phyloP scores from a whole-genome alignment of 202 grass and related monocot species.

The Panicum virgatum region DNA sequence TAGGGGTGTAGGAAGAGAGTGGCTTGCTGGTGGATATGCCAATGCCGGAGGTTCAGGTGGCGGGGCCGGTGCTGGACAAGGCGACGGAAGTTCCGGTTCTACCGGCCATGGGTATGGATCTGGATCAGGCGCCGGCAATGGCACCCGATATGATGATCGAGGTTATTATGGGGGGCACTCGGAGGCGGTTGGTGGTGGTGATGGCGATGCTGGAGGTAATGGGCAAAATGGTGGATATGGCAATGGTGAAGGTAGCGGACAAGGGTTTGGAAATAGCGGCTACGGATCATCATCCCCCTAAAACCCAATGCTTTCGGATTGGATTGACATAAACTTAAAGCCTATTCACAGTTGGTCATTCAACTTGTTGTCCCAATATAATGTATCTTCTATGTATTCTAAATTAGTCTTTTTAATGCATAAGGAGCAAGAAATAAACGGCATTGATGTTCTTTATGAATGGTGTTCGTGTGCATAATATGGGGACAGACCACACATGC shows the following conservation, averaged over 20 bases:
- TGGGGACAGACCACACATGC: no score
- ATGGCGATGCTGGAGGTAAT: not conserved
- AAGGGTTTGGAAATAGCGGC: not conserved
- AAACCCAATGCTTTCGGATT: not conserved
- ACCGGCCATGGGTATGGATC: not conserved
- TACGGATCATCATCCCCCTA: not conserved
- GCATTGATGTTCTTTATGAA: not conserved
- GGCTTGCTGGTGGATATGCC: not conserved
- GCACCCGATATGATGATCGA: not conserved
- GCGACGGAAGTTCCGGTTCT: not conserved
- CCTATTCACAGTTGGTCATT: not conserved
- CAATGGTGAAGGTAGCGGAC: not conserved
- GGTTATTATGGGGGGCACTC: slow-evolving; percentile 1
- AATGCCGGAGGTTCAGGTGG: not conserved
- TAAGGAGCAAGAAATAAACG: not conserved
- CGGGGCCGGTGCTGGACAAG: not conserved
- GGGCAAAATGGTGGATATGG: slow-evolving; percentile 12
- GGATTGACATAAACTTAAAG: not conserved
- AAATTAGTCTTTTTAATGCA: not conserved
- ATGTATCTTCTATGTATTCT: not conserved
- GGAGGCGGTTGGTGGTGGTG: not conserved
- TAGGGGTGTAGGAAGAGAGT: not conserved
- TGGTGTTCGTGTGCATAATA: not conserved
- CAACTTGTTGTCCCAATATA: not conserved
- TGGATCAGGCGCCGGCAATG: slow-evolving; percentile 1